Conservation (phyloP, 2,329 filamentous ascomycete species). For the Pestalotiopsis sp. region DNA sequence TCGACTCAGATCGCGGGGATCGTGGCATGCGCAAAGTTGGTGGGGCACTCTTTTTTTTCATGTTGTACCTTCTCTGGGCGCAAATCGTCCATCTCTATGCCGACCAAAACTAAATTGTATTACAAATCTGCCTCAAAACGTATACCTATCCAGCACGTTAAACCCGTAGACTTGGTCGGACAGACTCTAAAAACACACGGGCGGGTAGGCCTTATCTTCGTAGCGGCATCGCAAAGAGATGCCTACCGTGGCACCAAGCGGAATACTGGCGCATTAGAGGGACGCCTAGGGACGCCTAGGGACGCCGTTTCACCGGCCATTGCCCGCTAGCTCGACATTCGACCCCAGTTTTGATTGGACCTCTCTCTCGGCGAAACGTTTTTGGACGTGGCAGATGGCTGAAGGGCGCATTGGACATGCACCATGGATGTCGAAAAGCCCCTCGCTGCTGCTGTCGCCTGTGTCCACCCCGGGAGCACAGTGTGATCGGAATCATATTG, state of each 20-base stretch:
- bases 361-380: slow-evolving; percentile 6
- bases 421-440: background rate
- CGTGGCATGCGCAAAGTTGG: background rate
- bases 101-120: background rate
- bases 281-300: background rate
- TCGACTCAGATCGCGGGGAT: background rate
- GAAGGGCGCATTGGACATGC: slow-evolving; percentile 1
- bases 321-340: background rate
- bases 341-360: slow-evolving; percentile 8
- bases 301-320: background rate
- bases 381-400: background rate
- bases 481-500: background rate
- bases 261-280: background rate
- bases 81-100: no score
- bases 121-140: background rate
- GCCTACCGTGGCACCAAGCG: background rate
- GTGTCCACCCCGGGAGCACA: background rate
- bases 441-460: background rate
- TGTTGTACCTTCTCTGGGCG: no score
- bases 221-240: background rate
- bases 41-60: background rate
- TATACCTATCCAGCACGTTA: background rate
- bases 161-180: background rate
- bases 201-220: background rate
- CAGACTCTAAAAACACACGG: background rate